Evolutionary conservation across 202 grass and related monocot species (phyloP).

Genomic region (Digitaria exilis): DNA sequence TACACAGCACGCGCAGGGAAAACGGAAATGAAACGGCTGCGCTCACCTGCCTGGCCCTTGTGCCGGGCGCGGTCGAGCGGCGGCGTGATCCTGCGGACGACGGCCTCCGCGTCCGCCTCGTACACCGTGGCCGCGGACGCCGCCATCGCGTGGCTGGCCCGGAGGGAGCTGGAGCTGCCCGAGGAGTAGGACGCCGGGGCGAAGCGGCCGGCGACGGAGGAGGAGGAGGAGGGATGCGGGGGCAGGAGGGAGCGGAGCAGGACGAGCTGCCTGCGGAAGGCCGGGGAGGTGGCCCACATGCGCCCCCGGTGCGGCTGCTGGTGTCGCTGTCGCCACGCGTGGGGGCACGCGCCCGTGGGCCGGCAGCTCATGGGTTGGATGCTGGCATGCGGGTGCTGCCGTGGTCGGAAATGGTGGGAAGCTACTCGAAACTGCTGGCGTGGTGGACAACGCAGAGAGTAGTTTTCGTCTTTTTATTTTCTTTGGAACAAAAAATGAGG

Average conservation of each 20-base stretch:
- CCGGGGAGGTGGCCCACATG: no score
- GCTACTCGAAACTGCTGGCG: no score
- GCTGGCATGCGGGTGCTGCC: no score
- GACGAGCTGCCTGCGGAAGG: no score
- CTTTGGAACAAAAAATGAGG: no score
- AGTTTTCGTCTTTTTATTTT: no score
- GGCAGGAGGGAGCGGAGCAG: slow-evolving; percentile 59
- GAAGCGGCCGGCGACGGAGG: not conserved
- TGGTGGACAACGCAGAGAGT: no score
- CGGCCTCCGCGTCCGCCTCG: slow-evolving; percentile 79
- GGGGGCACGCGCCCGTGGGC: no score
- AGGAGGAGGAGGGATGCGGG: not conserved
- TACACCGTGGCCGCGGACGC: slow-evolving; percentile 30
- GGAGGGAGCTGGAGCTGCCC: slow-evolving; percentile 3
- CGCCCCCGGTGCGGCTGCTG: no score
- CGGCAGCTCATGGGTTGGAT: no score
- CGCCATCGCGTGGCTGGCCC: slow-evolving; percentile 35
- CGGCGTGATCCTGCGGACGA: slow-evolving; percentile 75
- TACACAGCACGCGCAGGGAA: not conserved
- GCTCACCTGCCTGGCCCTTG: slow-evolving; percentile 89
- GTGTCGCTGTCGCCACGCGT: no score
- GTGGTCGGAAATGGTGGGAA: no score
- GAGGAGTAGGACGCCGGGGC: not conserved
- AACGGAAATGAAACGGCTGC: not conserved
- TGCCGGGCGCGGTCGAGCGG: slow-evolving; percentile 57